Evolutionary conservation across 2,329 filamentous ascomycete species (phyloP).

Genomic region (Xylaria sp.): DNA sequence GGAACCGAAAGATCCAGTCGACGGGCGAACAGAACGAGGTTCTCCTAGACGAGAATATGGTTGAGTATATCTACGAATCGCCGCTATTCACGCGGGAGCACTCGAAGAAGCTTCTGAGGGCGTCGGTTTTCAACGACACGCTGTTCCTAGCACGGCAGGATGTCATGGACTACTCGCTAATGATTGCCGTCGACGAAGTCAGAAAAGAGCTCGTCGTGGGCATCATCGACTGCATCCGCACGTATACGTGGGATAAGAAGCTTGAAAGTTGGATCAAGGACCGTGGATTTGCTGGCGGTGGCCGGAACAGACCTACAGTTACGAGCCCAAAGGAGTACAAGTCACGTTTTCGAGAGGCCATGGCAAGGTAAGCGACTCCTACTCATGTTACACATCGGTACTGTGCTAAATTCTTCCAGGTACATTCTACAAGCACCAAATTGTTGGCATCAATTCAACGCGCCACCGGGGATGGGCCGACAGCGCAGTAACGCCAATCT

Average conservation of each 20-base stretch:
- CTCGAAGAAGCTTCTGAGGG: constrained; percentile 90
- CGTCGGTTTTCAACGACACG: constrained; percentile 97
- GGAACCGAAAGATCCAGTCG: constrained; percentile 95
- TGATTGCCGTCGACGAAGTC: constrained; percentile 95
- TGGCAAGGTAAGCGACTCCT: constrained; percentile 75
- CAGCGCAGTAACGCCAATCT: constrained; percentile 42
- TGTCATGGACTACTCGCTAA: constrained; percentile 98
- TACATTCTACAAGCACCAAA: constrained; percentile 81
- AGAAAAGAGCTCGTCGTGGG: constrained; percentile 93
- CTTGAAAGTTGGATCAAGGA: constrained; percentile 99
- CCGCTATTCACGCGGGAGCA: constrained; percentile 96
- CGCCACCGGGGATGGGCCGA: constrained; percentile 44
- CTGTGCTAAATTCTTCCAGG: constrained; percentile 49
- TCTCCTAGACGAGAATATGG: constrained; percentile 96
- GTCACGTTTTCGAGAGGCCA: constrained; percentile 92
- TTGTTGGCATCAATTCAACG: constrained; percentile 77
- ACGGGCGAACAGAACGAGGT: constrained; percentile 98
- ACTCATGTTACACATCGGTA: constrained; percentile 7
- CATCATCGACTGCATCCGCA: constrained; percentile 98
- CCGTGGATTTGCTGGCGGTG: constrained; percentile 81
- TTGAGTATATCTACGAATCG: constrained; percentile 98
- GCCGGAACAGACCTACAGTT: constrained; percentile 88
- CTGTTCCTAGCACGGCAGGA: constrained; percentile 94
- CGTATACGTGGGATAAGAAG: constrained; percentile 99
- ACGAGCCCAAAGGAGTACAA: constrained; percentile 99